Evolutionary conservation across 2,329 filamentous ascomycete genomes (phyloP).

Genomic region (Alternaria triticina): DNA sequence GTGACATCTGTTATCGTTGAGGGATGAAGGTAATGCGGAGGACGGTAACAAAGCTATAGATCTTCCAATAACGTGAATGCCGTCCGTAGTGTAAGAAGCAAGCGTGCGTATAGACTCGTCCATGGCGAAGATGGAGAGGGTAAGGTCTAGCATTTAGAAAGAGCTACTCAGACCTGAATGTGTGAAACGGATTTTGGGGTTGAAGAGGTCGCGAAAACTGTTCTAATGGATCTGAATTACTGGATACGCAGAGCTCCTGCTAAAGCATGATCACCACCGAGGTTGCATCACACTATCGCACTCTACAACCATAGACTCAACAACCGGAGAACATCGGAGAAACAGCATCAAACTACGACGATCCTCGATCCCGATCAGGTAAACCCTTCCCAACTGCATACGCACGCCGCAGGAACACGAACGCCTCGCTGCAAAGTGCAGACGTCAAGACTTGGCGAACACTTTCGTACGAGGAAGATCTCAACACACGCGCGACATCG

Average conservation of each 20-base stretch:
- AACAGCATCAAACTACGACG: not conserved
- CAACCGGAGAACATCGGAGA: conserved; percentile 16
- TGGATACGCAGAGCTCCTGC: not conserved
- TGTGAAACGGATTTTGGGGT: not conserved
- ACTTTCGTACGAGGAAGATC: not conserved
- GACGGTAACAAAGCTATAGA: not conserved
- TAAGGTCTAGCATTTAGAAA: not conserved
- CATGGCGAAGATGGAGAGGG: not conserved
- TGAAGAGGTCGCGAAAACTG: not conserved
- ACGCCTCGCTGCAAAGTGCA: not conserved
- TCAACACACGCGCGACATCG: conserved; percentile 7
- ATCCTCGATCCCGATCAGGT: not conserved
- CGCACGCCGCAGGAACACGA: conserved; percentile 3
- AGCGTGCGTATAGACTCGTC: not conserved
- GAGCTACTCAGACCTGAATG: not conserved
- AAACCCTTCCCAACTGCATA: not conserved
- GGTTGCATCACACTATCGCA: not conserved
- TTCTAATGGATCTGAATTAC: not conserved
- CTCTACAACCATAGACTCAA: not conserved
- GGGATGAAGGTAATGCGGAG: not conserved
- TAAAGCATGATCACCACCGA: not conserved
- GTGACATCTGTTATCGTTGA: not conserved
- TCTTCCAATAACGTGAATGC: not conserved
- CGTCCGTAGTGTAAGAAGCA: not conserved
- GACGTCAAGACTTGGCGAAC: conserved; percentile 1